phyloP scores from a whole-genome alignment of 345 rosid species.

The Arabidopsis thaliana region DNA sequence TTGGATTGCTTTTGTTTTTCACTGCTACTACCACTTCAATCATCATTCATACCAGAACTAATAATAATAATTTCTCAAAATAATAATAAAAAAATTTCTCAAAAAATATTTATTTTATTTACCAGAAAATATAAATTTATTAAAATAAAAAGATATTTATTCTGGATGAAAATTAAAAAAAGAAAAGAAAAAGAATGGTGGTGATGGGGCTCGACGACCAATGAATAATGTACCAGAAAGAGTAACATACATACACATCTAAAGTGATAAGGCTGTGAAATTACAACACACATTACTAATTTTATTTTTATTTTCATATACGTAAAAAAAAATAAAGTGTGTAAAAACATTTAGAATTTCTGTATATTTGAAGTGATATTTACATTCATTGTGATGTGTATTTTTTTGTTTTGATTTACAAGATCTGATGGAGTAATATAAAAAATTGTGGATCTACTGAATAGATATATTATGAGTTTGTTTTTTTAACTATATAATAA shows the following conservation, averaged over 20 bases:
- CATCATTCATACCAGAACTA: conserved; percentile 27
- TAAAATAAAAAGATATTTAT: background rate
- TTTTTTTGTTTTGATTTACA: background rate
- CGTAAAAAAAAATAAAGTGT: too few relatives aligned
- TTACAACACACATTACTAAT: background rate
- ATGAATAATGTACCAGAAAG: conserved; percentile 44
- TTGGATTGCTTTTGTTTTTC: conserved; percentile 47
- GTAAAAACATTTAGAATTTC: background rate
- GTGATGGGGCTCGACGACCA: conserved; percentile 63
- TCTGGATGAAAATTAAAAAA: background rate
- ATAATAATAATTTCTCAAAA: background rate
- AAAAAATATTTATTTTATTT: background rate
- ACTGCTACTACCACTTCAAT: conserved; percentile 56
- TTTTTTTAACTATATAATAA: background rate
- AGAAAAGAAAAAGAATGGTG: conserved; percentile 33
- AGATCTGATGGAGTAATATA: background rate
- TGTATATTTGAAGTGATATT: background rate
- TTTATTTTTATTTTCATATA: background rate
- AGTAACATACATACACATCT: conserved; percentile 40
- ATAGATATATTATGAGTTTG: background rate
- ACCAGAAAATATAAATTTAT: background rate
- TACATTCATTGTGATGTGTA: background rate
- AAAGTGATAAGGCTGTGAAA: conserved; percentile 50
- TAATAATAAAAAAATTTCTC: background rate
- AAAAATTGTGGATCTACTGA: conserved; percentile 10